These are phyloP conservation scores for Rhynchosporium graminicola DNA, from an alignment of 2,329 filamentous ascomycete genomes.

Conservation along the genomic window DNA sequence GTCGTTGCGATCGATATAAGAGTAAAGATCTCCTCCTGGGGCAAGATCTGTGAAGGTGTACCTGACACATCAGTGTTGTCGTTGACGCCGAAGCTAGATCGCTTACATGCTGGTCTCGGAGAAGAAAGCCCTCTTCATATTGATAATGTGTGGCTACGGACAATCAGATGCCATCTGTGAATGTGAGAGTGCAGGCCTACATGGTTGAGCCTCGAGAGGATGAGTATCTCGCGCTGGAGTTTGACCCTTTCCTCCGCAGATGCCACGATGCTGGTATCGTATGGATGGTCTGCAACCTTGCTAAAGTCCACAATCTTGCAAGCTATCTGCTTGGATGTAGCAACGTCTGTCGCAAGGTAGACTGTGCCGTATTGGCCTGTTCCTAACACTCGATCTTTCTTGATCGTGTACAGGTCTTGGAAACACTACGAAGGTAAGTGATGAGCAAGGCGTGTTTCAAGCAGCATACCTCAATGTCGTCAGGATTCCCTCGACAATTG, in stretches of 20 bases:
- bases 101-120: conserved; percentile 51
- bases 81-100: background rate
- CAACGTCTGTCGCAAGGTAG: conserved; percentile 53
- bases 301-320: conserved; percentile 66
- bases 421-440: conserved; percentile 45
- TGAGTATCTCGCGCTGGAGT: conserved; percentile 52
- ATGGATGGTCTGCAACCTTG: conserved; percentile 2
- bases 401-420: conserved; percentile 48
- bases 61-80: conserved; percentile 38
- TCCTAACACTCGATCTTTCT: conserved; percentile 52
- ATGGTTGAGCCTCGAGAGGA: conserved; percentile 55
- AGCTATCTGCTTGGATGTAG: conserved; percentile 60
- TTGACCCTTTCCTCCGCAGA: conserved; percentile 41
- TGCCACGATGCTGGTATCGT: conserved; percentile 23
- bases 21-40: conserved; percentile 45
- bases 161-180: background rate
- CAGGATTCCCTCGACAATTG: conserved; percentile 37
- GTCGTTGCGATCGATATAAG: conserved; percentile 34
- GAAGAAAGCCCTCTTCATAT: conserved; percentile 52
- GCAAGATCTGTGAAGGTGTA: conserved; percentile 61
- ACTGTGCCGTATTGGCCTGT: conserved; percentile 55
- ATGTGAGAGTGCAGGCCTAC: conserved; percentile 42
- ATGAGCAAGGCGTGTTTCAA: background rate
- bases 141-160: conserved; percentile 55
- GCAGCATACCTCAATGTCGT: conserved; percentile 42